Base-by-base conservation (phyloP, 2,329 filamentous ascomycete species). In the Fusarium sacchari region DNA sequence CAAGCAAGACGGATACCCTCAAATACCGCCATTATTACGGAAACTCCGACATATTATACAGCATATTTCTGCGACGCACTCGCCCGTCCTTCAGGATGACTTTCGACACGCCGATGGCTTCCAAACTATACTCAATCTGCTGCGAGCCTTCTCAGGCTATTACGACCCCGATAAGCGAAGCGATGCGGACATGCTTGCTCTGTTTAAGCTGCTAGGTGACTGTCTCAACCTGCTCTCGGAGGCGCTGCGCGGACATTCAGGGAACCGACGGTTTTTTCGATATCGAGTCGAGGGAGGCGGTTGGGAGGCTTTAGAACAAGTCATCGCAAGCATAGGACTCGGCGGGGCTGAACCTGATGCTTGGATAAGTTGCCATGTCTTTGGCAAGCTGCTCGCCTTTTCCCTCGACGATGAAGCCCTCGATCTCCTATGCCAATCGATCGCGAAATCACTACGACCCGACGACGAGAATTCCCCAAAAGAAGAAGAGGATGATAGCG, bases 211-310 rank as follows among this genome's bases (percentile, higher is more conserved):
- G 24, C 84, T 97, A 24, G 90, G 94, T 77, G 88, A 88, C 14
- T 88, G 93, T n/a, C 85, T 96, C 43, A 90, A 90, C 37, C 89
- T 96, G 20, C 84, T 98, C 34, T 92, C 93, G 3, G 92, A 92
- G 53, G 91, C 91, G 20, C 88, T 99, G 73, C 89, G 90, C 60
- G 90, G 91, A 50, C 95, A 98, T 81, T 88, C 92, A 52, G 96
- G 95, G 26, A 99, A 98, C 82, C 89, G 92, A 78, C 90, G 93
- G 76, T 98, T 96, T 84, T 98, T 98, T 80, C 89, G 90, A 66
- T 91, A 91, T 74, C 88, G 90, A 74, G 90, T 97, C 36, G 89
- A 93, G 66, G 91, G 90, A 28, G 93, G 92, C 64, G 95, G 96
- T 7, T 97, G 94, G 92, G 87, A 91, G 72, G 89, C 91, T 13